phyloP scores from a whole-genome alignment of 2,329 filamentous ascomycete species.

The Colletotrichum sansevieriae region DNA sequence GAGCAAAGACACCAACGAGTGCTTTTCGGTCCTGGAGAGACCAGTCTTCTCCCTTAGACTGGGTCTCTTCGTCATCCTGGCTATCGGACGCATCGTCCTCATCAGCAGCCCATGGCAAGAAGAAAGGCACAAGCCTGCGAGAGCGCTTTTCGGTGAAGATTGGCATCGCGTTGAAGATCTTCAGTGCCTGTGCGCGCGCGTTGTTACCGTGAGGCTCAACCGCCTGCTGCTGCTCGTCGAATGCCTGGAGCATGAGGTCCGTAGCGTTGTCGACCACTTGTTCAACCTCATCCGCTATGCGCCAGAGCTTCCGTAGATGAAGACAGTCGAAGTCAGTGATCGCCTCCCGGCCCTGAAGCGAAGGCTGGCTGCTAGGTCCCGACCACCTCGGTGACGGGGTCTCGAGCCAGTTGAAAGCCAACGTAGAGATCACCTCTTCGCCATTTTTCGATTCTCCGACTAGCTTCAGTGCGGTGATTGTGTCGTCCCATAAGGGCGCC shows the following conservation, averaged over 20 bases:
- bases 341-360: conserved; percentile 50
- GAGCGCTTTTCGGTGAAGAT: conserved; percentile 87
- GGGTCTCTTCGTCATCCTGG: conserved; percentile 59
- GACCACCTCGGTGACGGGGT: conserved; percentile 68
- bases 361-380: conserved; percentile 52
- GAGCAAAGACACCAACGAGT: conserved; percentile 83
- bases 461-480: conserved; percentile 79
- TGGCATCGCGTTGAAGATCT: conserved; percentile 80
- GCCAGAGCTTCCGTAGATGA: conserved; percentile 73
- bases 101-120: conserved; percentile 82
- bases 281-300: conserved; percentile 64
- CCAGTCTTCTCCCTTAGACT: conserved; percentile 66
- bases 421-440: conserved; percentile 77
- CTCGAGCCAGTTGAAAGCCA: conserved; percentile 84
- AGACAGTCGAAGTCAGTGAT: conserved; percentile 88
- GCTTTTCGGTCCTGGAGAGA: conserved; percentile 85
- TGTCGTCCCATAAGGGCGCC: conserved; percentile 89
- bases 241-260: conserved; percentile 71
- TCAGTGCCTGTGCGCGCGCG: conserved; percentile 82
- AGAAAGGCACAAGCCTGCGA: conserved; percentile 84
- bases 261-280: conserved; percentile 65
- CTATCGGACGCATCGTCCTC: conserved; percentile 57
- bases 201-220: conserved; percentile 64
- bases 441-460: conserved; percentile 78
- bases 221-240: conserved; percentile 73